Evolutionary conservation across 2,329 filamentous ascomycete species (phyloP), one percentile per base, ranked within the genome.

Genomic region (Fragosphaeria purpurea): DNA sequence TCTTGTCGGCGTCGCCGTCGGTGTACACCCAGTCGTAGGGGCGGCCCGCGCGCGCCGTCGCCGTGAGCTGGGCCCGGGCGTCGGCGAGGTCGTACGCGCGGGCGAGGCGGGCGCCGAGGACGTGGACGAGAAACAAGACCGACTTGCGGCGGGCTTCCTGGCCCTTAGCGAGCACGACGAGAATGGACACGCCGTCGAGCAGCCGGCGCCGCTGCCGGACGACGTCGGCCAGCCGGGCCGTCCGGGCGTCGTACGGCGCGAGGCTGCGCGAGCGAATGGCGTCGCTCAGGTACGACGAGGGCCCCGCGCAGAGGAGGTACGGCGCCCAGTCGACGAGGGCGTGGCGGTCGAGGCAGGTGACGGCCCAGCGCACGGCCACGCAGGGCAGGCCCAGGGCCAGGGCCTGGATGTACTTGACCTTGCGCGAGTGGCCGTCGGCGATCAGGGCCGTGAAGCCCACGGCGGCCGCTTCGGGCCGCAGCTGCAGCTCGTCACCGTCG

Each of bases 371-470:
- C 6, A 82, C 77, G 6, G 88, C 85, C 2, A 98, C 73, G 60
- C 90, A 95, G 0, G 93, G 93, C 0, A 98, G 68, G 1, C 88
- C 88, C 1, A 98, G 77, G 0, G 93, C 90, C 2, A 98, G 77
- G 0, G 93, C 93, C 67, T 97, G 90, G 75, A 97, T 86, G 65
- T 93, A 96, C 63, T 97, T 98, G 46, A 83, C 79, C 55, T 88
- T 89, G 44, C 91, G 82, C 6, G 86, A 93, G 63, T 95, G 86
- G 5, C 80, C 79, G 61, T 97, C 88, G 0, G 90, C 85, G 53
- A 98, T 86, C 11, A 97, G 70, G 4, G 88, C 90, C 0, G 86
- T 82, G 61, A 98, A 97, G 0, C 87, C 84, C 1, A 82, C 70
- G 2, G 75, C 67, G 38, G 69, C 61, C 30, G 77, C 76, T 30